Evolutionary conservation across 768 basidiomycete genomes (phyloP).

Genomic region (Termitomyces sp.): DNA sequence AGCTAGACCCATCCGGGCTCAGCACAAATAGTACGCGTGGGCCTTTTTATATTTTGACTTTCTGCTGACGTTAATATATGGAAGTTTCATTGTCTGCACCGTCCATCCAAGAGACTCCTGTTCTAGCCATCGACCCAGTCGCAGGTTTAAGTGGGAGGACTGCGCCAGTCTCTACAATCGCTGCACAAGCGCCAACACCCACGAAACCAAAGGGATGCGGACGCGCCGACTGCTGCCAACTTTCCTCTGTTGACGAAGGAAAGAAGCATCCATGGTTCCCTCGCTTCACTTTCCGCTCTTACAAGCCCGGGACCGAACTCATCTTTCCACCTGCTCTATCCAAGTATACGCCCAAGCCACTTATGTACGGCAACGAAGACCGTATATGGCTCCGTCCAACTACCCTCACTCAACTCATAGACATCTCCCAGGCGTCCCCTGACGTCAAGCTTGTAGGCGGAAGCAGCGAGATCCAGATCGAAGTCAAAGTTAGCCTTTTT

Average conservation of each 20-base stretch:
- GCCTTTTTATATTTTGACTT: background rate
- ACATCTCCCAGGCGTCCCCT: conserved; percentile 4
- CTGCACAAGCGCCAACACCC: background rate
- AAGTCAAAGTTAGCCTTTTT: conserved; percentile 9
- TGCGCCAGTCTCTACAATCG: background rate
- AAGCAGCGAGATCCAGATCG: conserved; percentile 15
- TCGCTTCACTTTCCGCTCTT: conserved; percentile 13
- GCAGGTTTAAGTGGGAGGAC: background rate
- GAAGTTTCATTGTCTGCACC: background rate
- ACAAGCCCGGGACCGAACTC: conserved; percentile 12
- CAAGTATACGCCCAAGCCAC: conserved; percentile 7
- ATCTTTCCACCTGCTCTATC: conserved; percentile 11
- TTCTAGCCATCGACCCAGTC: background rate
- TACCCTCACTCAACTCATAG: conserved; percentile 9
- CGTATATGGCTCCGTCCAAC: conserved; percentile 12
- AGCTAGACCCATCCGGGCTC: background rate
- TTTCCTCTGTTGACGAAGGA: conserved; percentile 3
- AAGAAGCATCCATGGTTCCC: conserved; percentile 13
- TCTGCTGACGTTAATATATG: background rate
- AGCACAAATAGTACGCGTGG: conserved; percentile 4
- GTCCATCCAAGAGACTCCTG: background rate
- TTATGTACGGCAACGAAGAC: conserved; percentile 10
- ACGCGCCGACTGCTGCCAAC: conserved; percentile 15
- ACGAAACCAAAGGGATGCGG: conserved; percentile 8
- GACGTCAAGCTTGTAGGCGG: conserved; percentile 12